Evolutionary conservation across 2,329 filamentous ascomycete species (phyloP).

Genomic region (Macrophomina pseudophaseolina): DNA sequence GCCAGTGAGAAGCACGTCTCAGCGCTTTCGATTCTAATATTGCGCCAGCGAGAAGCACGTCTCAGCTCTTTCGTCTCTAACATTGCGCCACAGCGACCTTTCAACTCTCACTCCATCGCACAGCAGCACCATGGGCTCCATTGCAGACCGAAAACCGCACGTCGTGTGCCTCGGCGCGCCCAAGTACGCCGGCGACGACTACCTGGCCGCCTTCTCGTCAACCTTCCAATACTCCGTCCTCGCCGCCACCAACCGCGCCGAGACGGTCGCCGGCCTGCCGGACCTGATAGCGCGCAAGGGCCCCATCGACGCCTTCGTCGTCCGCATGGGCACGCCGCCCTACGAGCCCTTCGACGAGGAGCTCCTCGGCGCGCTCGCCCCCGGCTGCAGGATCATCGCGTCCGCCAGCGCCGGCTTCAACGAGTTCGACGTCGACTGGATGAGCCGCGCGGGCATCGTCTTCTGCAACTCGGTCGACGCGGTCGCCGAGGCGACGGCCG

Average conservation of each 20-base stretch:
- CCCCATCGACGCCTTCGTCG: slow-evolving; percentile 55
- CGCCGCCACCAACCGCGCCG: slow-evolving; percentile 43
- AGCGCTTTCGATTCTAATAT: not conserved
- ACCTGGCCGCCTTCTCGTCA: slow-evolving; percentile 45
- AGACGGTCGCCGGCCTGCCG: slow-evolving; percentile 46
- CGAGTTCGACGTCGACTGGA: slow-evolving; percentile 53
- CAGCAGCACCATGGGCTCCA: slow-evolving; percentile 12
- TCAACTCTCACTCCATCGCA: not conserved
- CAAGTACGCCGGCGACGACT: slow-evolving; percentile 47
- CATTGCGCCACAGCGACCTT: not conserved
- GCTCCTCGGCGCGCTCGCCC: slow-evolving; percentile 39
- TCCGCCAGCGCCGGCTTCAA: slow-evolving; percentile 52
- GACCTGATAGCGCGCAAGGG: slow-evolving; percentile 35
- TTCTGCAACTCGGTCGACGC: slow-evolving; percentile 62
- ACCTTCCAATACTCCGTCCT: slow-evolving; percentile 50
- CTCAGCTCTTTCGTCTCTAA: not conserved
- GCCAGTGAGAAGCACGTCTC: not conserved
- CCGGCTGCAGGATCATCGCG: not conserved
- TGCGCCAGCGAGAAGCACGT: not conserved
- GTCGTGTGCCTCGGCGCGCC: slow-evolving; percentile 52
- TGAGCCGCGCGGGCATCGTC: slow-evolving; percentile 50
- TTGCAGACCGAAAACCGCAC: slow-evolving; percentile 42
- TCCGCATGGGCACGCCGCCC: slow-evolving; percentile 55
- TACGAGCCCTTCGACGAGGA: slow-evolving; percentile 57
- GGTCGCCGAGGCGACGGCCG: slow-evolving; percentile 58